A percentile compares a stretch with the other conserved stretches of the same genome.
These are phyloP conservation scores for Coemansia sp. DNA, from an alignment of 192 early-diverging fungal genomes.

Conservation along the genomic window DNA sequence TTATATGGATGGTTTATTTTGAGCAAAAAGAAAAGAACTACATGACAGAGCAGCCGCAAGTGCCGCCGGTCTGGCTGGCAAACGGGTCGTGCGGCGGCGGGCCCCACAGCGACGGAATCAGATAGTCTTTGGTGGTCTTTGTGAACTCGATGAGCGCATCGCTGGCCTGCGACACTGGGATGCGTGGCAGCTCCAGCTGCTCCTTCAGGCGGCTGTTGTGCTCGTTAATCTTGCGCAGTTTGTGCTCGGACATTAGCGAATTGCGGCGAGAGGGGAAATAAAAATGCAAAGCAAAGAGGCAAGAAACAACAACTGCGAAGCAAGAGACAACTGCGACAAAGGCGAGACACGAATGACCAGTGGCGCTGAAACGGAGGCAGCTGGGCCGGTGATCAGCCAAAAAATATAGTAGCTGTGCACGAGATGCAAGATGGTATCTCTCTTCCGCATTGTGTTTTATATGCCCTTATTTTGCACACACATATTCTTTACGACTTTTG, in stretches of 20 bases:
- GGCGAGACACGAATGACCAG: neutral
- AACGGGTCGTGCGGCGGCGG: constrained; percentile 62
- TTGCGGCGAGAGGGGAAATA: neutral
- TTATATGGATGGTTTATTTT: neutral
- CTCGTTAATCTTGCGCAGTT: constrained; percentile 70
- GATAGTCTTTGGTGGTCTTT: constrained; percentile 60
- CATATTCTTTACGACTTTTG: neutral
- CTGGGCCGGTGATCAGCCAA: neutral
- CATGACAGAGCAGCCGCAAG: constrained; percentile 55
- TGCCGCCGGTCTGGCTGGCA: constrained; percentile 57
- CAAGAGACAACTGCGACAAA: neutral
- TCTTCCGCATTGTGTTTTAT: neutral
- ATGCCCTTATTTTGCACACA: neutral
- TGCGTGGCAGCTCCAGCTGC: constrained; percentile 74
- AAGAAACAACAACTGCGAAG: neutral
- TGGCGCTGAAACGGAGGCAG: no score
- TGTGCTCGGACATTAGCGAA: constrained; percentile 57
- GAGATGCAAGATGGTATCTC: neutral
- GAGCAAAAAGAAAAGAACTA: constrained; percentile 10
- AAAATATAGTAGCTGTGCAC: neutral
- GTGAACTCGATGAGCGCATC: constrained; percentile 60
- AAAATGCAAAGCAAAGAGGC: neutral
- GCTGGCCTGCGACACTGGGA: constrained; percentile 72
- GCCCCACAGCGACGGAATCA: constrained; percentile 63
- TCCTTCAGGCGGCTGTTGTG: constrained; percentile 72